phyloP scores from a whole-genome alignment of 805 yeast genomes.

The Yamadazyma kitorensis region DNA sequence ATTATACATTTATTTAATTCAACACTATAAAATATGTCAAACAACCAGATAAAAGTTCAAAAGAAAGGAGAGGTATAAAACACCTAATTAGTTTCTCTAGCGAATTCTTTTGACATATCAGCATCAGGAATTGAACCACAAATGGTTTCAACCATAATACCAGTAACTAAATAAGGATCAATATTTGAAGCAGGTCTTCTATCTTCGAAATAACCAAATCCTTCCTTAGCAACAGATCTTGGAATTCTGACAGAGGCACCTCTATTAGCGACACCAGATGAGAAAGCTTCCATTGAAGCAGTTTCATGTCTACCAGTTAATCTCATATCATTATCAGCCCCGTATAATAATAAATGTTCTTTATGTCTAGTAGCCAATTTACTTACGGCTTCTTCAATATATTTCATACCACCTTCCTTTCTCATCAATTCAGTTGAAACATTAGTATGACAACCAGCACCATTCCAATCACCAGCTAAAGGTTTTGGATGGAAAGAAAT shows the following conservation, averaged over 20 bases:
- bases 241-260: slow-evolving; percentile 99
- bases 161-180: slow-evolving; percentile 98
- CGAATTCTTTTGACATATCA: slow-evolving; percentile 87
- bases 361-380: slow-evolving; percentile 93
- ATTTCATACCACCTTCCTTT: slow-evolving; percentile 92
- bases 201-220: slow-evolving; percentile 98
- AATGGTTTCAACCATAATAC: slow-evolving; percentile 96
- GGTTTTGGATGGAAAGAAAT: slow-evolving; percentile 99
- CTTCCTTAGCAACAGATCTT: slow-evolving; percentile 97
- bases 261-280: slow-evolving; percentile 99
- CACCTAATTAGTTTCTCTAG: slow-evolving; percentile 55
- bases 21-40: background rate
- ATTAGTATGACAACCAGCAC: slow-evolving; percentile 99
- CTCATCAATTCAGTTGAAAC: slow-evolving; percentile 94
- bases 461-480: slow-evolving; percentile 98
- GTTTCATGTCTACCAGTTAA: slow-evolving; percentile 99
- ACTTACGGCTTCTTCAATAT: slow-evolving; percentile 87
- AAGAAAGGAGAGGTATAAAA: background rate
- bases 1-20: too few relatives aligned
- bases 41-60: background rate
- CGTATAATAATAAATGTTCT: slow-evolving; percentile 94
- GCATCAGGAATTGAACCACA: slow-evolving; percentile 94
- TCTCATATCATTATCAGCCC: slow-evolving; percentile 93
- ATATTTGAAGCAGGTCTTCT: slow-evolving; percentile 99
- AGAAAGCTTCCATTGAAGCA: slow-evolving; percentile 86